Evolutionary conservation across 2,329 filamentous ascomycete genomes (phyloP).

Genomic region (Neonectria coccinea): DNA sequence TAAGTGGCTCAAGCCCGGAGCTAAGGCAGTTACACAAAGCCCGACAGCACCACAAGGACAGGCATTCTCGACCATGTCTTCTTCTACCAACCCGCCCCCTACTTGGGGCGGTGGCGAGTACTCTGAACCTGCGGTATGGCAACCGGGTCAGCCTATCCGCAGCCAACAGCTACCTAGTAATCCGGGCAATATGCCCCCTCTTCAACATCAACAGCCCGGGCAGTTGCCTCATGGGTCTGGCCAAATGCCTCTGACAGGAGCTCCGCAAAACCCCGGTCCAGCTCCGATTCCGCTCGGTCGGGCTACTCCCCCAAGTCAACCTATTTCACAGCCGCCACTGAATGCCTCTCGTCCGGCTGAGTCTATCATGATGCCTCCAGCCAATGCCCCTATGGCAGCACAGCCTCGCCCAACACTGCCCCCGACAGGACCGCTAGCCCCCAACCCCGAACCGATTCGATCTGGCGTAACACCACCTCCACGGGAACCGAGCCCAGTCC

Average conservation of each 20-base stretch:
- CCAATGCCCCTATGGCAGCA: neutral
- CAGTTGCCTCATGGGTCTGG: slow-evolving; percentile 5
- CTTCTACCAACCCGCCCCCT: slow-evolving; percentile 19
- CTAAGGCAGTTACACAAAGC: slow-evolving; percentile 36
- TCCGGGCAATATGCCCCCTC: neutral
- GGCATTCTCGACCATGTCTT: slow-evolving; percentile 21
- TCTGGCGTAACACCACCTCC: slow-evolving; percentile 14
- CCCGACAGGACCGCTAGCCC: neutral
- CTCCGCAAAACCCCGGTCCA: neutral
- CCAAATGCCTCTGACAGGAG: neutral
- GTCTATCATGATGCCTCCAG: neutral
- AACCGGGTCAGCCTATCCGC: slow-evolving; percentile 34
- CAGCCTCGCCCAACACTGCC: neutral
- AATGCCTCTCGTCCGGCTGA: slow-evolving; percentile 2
- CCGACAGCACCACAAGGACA: slow-evolving; percentile 32
- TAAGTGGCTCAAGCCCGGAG: slow-evolving; percentile 43
- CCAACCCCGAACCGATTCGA: neutral
- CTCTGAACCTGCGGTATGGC: slow-evolving; percentile 38
- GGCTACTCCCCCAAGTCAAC: slow-evolving; percentile 3
- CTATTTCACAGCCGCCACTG: slow-evolving; percentile 5
- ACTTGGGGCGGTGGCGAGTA: slow-evolving; percentile 41
- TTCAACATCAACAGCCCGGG: slow-evolving; percentile 7
- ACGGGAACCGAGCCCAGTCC: slow-evolving; percentile 33
- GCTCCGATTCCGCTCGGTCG: neutral
- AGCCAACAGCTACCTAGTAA: neutral